A percentile compares a stretch with the other conserved stretches of the same genome.
These are phyloP conservation scores for Cardamine chenopodiifolia DNA, from an alignment of 345 rosid species.

Conservation along the genomic window DNA sequence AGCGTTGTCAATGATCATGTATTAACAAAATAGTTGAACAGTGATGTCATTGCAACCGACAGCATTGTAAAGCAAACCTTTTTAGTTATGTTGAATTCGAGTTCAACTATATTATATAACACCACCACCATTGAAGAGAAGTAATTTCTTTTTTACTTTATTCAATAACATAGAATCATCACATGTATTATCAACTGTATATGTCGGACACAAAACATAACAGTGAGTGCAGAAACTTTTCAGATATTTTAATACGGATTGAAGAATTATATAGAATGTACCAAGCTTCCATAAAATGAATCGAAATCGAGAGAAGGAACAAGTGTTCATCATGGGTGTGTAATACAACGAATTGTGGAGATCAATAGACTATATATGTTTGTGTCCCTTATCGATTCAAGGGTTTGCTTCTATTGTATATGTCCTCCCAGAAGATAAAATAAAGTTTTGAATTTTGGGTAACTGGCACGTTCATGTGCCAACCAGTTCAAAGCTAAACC, in stretches of 20 bases:
- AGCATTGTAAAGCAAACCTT: background rate
- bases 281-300: background rate
- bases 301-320: background rate
- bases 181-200: background rate
- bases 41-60: background rate
- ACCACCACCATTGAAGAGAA: background rate
- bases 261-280: background rate
- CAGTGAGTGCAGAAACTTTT: background rate
- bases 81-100: too few relatives aligned
- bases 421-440: constrained; percentile 27
- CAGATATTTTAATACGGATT: background rate
- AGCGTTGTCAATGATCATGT: background rate
- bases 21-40: background rate
- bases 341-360: constrained; percentile 23
- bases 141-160: background rate
- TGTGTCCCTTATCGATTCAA: constrained; percentile 37
- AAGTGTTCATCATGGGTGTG: background rate
- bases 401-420: constrained; percentile 24
- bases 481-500: constrained; percentile 42
- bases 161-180: background rate
- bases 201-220: background rate
- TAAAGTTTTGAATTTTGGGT: constrained; percentile 28
- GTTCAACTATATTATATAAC: too few relatives aligned
- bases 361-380: constrained; percentile 27
- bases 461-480: constrained; percentile 38